Percentiles rank a stretch among this genome's conserved stretches.
Conservation (phyloP, 2,329 filamentous ascomycete genomes). For the Helicocarpus griseus region DNA sequence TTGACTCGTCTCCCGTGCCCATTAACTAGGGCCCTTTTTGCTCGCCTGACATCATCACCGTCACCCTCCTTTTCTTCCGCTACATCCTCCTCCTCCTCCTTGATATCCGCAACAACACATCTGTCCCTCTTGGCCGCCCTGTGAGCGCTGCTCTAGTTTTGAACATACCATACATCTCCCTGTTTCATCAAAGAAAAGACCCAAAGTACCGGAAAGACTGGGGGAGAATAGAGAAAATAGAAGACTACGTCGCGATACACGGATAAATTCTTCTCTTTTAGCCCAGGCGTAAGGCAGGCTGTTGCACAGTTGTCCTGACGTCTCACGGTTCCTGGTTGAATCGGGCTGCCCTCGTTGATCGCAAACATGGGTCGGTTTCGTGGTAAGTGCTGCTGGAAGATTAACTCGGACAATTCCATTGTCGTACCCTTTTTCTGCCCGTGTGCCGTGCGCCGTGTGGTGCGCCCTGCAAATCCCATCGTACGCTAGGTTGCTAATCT, state of each 20-base stretch:
- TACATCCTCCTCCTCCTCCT: not conserved
- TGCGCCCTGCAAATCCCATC: not conserved
- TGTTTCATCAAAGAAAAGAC: not conserved
- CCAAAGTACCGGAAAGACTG: no score
- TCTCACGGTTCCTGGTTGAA: not conserved
- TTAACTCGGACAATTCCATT: not conserved
- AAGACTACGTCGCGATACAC: no score
- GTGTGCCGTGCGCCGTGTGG: not conserved
- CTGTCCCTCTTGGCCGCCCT: not conserved
- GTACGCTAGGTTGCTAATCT: constrained; percentile 1
- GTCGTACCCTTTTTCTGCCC: not conserved
- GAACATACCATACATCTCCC: not conserved
- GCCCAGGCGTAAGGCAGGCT: no score
- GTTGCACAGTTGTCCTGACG: not conserved
- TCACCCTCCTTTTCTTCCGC: not conserved
- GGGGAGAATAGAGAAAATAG: no score
- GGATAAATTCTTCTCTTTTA: no score
- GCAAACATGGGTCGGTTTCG: constrained; percentile 10
- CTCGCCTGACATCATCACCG: constrained; percentile 10
- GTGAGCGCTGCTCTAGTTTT: not conserved
- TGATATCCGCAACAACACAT: not conserved
- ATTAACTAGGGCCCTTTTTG: not conserved
- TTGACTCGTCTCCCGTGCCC: not conserved
- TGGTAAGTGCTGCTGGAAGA: constrained; percentile 4
- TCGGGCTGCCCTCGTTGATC: not conserved